A percentile compares a stretch with the other conserved stretches of the same genome.
These are phyloP conservation scores for Fistulinella cinereoalba DNA, from an alignment of 1,284 basidiomycete species.

Conservation along the genomic window DNA sequence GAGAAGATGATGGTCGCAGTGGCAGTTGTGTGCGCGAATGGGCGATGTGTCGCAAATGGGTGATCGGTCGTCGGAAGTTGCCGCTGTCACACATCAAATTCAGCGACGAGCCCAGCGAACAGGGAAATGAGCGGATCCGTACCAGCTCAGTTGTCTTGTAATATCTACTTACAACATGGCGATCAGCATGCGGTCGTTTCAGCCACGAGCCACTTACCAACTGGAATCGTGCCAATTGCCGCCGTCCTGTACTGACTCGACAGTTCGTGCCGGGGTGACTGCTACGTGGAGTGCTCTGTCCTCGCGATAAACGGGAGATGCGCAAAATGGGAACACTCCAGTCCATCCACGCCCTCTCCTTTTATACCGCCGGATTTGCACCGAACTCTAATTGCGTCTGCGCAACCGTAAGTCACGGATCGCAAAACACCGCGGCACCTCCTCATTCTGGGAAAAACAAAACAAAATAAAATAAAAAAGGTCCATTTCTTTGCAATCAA, in stretches of 20 bases:
- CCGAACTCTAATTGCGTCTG: constrained; percentile 33
- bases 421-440: constrained; percentile 29
- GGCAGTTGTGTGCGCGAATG: constrained; percentile 26
- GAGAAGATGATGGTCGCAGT: constrained; percentile 17
- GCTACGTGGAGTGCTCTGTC: too few relatives aligned
- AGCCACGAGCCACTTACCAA: too few relatives aligned
- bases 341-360: constrained; percentile 11
- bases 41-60: constrained; percentile 38
- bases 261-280: too few relatives aligned
- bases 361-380: constrained; percentile 31
- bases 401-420: constrained; percentile 19
- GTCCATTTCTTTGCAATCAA: constrained; percentile 32
- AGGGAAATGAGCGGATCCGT: constrained; percentile 29
- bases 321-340: constrained; percentile 16
- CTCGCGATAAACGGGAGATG: constrained; percentile 10
- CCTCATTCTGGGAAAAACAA: constrained; percentile 28
- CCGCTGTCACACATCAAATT: constrained; percentile 42
- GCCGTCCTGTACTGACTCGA: too few relatives aligned
- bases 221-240: too few relatives aligned
- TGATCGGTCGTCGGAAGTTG: constrained; percentile 54
- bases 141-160: constrained; percentile 21
- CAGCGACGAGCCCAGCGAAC: constrained; percentile 21
- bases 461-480: constrained; percentile 14
- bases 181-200: too few relatives aligned
- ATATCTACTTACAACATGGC: constrained; percentile 2